Percentiles rank a stretch among this genome's conserved stretches.
phyloP scores from a whole-genome alignment of 2,329 filamentous ascomycete genomes.

The Ascochyta pisi region DNA sequence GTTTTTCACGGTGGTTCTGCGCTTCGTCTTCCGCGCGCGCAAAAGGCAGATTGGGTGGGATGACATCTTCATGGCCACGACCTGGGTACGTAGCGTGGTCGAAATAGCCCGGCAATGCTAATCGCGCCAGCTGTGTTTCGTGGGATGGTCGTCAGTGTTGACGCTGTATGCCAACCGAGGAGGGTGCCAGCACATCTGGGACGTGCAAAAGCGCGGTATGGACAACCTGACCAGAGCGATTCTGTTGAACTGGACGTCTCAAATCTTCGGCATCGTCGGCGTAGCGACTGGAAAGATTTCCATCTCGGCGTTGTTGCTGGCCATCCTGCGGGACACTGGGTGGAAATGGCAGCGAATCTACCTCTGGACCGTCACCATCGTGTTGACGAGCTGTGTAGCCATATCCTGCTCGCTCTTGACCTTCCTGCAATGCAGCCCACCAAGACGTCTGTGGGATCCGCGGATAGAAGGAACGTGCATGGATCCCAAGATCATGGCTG shows the following conservation, averaged over 20 bases:
- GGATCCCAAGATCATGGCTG: slow-evolving; percentile 4
- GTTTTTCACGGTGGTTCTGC: background rate
- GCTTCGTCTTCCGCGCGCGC: slow-evolving; percentile 1
- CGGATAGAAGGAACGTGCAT: slow-evolving; percentile 1
- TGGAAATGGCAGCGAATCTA: slow-evolving; percentile 11
- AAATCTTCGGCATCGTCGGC: slow-evolving; percentile 11
- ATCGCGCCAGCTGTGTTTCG: background rate
- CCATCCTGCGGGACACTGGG: slow-evolving; percentile 5
- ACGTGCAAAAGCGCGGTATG: slow-evolving; percentile 3
- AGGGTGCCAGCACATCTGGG: slow-evolving; percentile 13
- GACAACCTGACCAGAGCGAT: slow-evolving; percentile 4
- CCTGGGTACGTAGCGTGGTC: background rate
- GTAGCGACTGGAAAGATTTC: slow-evolving; percentile 9
- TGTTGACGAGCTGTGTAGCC: slow-evolving; percentile 4
- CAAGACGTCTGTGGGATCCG: slow-evolving; percentile 4
- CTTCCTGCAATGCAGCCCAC: slow-evolving; percentile 8
- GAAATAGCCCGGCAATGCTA: too few species aligned
- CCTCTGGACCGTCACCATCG: slow-evolving; percentile 7
- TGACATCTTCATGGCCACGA: slow-evolving; percentile 5
- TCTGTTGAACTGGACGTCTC: slow-evolving; percentile 4
- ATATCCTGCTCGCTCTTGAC: slow-evolving; percentile 12
- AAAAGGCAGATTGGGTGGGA: slow-evolving; percentile 4
- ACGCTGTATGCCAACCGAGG: slow-evolving; percentile 13
- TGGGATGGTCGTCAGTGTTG: slow-evolving; percentile 5
- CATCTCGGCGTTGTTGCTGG: slow-evolving; percentile 1